Evolutionary conservation across 2,329 filamentous ascomycete species (phyloP).

Genomic region (Verticillium albo-atrum): DNA sequence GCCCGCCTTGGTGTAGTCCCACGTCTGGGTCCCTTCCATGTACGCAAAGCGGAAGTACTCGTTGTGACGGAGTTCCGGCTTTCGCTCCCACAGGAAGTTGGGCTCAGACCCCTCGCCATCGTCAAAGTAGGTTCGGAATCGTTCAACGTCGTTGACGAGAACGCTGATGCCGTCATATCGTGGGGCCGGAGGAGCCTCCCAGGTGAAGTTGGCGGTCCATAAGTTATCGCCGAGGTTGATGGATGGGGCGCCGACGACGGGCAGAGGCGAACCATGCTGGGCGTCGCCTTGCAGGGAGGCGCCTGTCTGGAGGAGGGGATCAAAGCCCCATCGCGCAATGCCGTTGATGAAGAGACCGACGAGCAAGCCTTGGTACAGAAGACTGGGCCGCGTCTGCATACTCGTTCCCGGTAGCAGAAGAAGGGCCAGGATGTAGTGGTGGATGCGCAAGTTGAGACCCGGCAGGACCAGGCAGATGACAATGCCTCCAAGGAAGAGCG

Average conservation of each 20-base stretch:
- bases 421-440: slow-evolving; percentile 90
- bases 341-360: slow-evolving; percentile 93
- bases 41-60: slow-evolving; percentile 79
- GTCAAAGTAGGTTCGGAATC: slow-evolving; percentile 68
- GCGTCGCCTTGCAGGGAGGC: slow-evolving; percentile 66
- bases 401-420: slow-evolving; percentile 83
- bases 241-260: slow-evolving; percentile 39
- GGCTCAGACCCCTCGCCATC: slow-evolving; percentile 29
- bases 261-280: slow-evolving; percentile 59
- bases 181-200: slow-evolving; percentile 37
- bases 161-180: slow-evolving; percentile 73
- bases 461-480: slow-evolving; percentile 69
- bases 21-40: slow-evolving; percentile 58
- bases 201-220: slow-evolving; percentile 63
- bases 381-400: slow-evolving; percentile 78
- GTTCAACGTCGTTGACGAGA: slow-evolving; percentile 81
- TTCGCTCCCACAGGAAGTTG: slow-evolving; percentile 57
- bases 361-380: slow-evolving; percentile 86
- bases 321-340: slow-evolving; percentile 90
- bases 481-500: slow-evolving; percentile 61
- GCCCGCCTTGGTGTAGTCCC: slow-evolving; percentile 73
- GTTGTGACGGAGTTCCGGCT: slow-evolving; percentile 38
- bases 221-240: slow-evolving; percentile 37
- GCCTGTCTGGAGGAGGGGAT: slow-evolving; percentile 79
- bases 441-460: slow-evolving; percentile 76